Conservation (phyloP, 768 basidiomycete species). For the Postia placenta region DNA sequence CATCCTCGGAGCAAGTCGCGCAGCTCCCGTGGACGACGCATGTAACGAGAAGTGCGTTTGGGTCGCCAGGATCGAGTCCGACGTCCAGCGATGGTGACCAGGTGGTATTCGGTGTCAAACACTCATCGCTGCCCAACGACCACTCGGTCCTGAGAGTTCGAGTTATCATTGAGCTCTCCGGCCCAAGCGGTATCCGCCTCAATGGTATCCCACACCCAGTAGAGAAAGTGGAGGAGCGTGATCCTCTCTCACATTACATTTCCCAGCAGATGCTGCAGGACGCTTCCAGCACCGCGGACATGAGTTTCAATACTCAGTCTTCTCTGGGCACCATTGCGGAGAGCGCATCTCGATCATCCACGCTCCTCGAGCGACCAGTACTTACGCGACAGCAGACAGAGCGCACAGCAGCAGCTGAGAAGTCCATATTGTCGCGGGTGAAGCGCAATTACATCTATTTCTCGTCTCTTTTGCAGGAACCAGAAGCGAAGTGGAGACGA, state of each 20-base stretch:
- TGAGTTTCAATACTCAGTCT: constrained; percentile 63
- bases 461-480: constrained; percentile 92
- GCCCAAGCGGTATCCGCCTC: constrained; percentile 71
- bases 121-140: constrained; percentile 63
- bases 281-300: constrained; percentile 59
- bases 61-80: constrained; percentile 25
- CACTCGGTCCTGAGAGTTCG: constrained; percentile 79
- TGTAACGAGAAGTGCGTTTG: constrained; percentile 44
- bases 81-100: constrained; percentile 39
- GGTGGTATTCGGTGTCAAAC: constrained; percentile 58
- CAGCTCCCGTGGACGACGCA: constrained; percentile 67
- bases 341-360: constrained; percentile 23
- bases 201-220: constrained; percentile 79
- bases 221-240: constrained; percentile 58
- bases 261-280: constrained; percentile 67
- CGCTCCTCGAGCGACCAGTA: constrained; percentile 22
- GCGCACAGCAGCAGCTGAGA: constrained; percentile 58
- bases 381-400: constrained; percentile 36
- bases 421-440: constrained; percentile 81
- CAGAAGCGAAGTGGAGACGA: constrained; percentile 94
- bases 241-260: constrained; percentile 52
- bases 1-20: constrained; percentile 67
- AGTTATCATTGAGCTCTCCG: constrained; percentile 74
- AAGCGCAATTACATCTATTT: constrained; percentile 97
- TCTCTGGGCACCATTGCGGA: constrained; percentile 48